Conservation (phyloP, 306 rosid genomes). For the Crotalaria pallida region DNA sequence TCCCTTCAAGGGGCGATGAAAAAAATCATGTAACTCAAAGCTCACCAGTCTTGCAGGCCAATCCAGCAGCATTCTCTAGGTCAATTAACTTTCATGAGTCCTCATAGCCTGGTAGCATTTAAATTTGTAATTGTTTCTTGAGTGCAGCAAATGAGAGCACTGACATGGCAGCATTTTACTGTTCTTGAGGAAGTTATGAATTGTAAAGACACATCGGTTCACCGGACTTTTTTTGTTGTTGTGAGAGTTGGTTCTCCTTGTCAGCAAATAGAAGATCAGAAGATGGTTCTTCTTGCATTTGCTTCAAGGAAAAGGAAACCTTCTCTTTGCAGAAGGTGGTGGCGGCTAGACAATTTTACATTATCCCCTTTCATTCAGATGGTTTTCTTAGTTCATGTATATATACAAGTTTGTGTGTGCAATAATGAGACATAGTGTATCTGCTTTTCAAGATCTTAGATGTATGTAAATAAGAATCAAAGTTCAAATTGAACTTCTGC, state of each 20-base stretch:
- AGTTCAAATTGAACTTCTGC: conserved; percentile 21
- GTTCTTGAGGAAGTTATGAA: conserved; percentile 14
- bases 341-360: conserved; percentile 16
- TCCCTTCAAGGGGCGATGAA: conserved; percentile 39
- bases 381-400: conserved; percentile 27
- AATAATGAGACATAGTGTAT: conserved; percentile 2
- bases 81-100: conserved; percentile 66
- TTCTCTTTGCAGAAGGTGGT: conserved; percentile 17
- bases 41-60: conserved; percentile 57
- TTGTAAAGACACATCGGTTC: neutral
- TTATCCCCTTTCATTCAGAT: conserved; percentile 16
- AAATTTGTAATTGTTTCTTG: neutral
- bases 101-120: conserved; percentile 16
- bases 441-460: conserved; percentile 5
- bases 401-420: conserved; percentile 13
- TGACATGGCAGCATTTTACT: neutral
- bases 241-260: conserved; percentile 5
- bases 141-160: conserved; percentile 14
- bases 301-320: neutral
- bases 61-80: conserved; percentile 87
- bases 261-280: neutral
- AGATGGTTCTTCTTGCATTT: conserved; percentile 17
- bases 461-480: conserved; percentile 30
- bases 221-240: neutral
- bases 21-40: conserved; percentile 25